Percentiles rank a stretch among this genome's conserved stretches.
Evolutionary conservation across 768 basidiomycete species (phyloP).

Genomic region (Suillus subaureus): DNA sequence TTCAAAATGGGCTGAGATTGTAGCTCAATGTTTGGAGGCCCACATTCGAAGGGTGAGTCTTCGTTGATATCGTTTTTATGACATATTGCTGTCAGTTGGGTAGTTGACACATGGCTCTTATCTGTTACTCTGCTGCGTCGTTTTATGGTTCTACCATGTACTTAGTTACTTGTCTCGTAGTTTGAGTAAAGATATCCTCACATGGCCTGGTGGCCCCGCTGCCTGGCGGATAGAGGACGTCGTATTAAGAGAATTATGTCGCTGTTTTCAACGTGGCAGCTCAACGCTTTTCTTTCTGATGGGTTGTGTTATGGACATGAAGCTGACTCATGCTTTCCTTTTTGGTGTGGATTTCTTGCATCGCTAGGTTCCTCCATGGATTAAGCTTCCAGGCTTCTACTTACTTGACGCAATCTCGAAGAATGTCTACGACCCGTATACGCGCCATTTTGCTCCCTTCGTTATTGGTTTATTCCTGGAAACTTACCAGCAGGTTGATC

Average conservation of each 20-base stretch:
- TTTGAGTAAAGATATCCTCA: constrained; percentile 45
- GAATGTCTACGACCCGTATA: constrained; percentile 93
- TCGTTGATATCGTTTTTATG: constrained; percentile 20
- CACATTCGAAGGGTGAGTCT: constrained; percentile 88
- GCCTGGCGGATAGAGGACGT: constrained; percentile 35
- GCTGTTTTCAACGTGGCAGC: constrained; percentile 25
- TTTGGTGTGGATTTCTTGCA: constrained; percentile 20
- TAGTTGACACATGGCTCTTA: constrained; percentile 29
- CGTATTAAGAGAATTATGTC: constrained; percentile 41
- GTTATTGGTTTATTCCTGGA: constrained; percentile 85
- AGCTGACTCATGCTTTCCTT: constrained; percentile 70
- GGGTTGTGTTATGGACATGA: constrained; percentile 27
- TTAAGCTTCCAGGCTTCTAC: constrained; percentile 94
- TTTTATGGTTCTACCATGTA: constrained; percentile 44
- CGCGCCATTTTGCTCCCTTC: constrained; percentile 78
- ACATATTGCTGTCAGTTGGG: constrained; percentile 27
- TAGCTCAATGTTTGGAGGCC: constrained; percentile 79
- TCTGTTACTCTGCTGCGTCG: constrained; percentile 23
- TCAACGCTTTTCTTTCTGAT: constrained; percentile 37
- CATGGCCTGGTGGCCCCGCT: constrained; percentile 38
- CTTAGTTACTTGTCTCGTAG: constrained; percentile 43
- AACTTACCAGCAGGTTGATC: constrained; percentile 86
- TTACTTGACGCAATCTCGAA: constrained; percentile 96
- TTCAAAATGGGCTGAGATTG: constrained; percentile 73
- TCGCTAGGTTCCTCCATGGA: constrained; percentile 79